A percentile compares a stretch with the other conserved stretches of the same genome.
These are phyloP conservation scores for Cephaloascus albidus DNA, from an alignment of 805 yeast species.

Conservation along the genomic window DNA sequence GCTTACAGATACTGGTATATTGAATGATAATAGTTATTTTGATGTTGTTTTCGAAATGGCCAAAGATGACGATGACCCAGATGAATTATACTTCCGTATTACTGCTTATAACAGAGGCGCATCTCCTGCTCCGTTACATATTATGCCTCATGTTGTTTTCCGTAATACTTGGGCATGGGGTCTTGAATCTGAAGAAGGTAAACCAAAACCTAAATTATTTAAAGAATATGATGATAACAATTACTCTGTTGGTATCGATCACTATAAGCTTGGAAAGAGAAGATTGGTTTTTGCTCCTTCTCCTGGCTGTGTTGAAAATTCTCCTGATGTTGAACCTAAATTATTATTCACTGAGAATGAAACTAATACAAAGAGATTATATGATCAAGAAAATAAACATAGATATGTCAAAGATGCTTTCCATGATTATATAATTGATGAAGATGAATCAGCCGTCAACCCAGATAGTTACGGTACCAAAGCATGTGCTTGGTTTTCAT, in stretches of 20 bases:
- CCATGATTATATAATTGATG: conserved; percentile 71
- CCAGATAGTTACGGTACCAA: conserved; percentile 72
- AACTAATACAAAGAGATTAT: conserved; percentile 64
- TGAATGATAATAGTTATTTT: conserved; percentile 68
- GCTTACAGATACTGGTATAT: conserved; percentile 69
- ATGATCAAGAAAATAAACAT: conserved; percentile 49
- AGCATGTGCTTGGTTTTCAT: conserved; percentile 74
- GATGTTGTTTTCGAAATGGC: conserved; percentile 89
- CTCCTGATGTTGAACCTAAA: conserved; percentile 65
- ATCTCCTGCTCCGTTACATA: conserved; percentile 80
- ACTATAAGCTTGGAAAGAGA: conserved; percentile 59
- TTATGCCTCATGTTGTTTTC: conserved; percentile 75
- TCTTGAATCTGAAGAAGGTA: conserved; percentile 34
- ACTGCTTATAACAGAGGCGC: conserved; percentile 83
- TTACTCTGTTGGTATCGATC: conserved; percentile 49
- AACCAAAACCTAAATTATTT: conserved; percentile 38
- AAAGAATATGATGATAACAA: conserved; percentile 26
- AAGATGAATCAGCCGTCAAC: conserved; percentile 50
- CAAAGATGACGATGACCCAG: conserved; percentile 71
- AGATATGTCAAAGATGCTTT: conserved; percentile 80
- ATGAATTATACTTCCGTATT: conserved; percentile 71
- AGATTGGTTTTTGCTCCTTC: conserved; percentile 73
- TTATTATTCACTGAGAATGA: conserved; percentile 85
- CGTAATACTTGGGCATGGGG: conserved; percentile 97
- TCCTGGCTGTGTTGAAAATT: conserved; percentile 55